Base-by-base conservation (phyloP, 345 rosid species). In the Eucalyptus regnans region DNA sequence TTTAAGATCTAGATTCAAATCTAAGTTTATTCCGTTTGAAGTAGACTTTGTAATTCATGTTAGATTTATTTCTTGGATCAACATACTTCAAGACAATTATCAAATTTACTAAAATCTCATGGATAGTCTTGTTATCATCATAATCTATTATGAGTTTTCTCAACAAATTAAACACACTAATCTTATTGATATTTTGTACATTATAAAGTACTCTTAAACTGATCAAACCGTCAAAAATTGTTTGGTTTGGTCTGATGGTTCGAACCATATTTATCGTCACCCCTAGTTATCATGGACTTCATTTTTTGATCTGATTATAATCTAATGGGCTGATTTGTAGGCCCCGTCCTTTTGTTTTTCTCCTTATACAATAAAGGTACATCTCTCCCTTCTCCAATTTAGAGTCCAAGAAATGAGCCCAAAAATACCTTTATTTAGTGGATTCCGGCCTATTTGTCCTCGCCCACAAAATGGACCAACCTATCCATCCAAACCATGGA, bases 21-120 rank as follows among this genome's bases (percentile, higher is more conserved):
- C 0, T 18, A 0, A 18, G 56, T 3, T 52, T 52, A 52, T 52
- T 51, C 0, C 2, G 2, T 51, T 2, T 51, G 0, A 7, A 51
- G 22, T 7, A 51, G 56, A 51, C 56, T 51, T 52, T 52, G 2
- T 52, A 52, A 18, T 52, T 52, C 9, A 0, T 52, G 56, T 52
- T 52, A 52, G 4, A 52, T 18, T 3, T 52, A 52, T 52, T 52
- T 7, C 2, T 0, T 7, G 2, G 56, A 52, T 52, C 56, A 52
- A 52, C 23, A 18, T 52, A 7, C 23, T 52, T 52, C 56, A 17
- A 52, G 56, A 52, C 9, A 52, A 18, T 52, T 52, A 0, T 18
- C 23, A 52, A 52, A 52, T 52, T 52, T 52, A 52, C 22, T 52
- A 52, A 52, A 56, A 20, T 56, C 62, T 56, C 62, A 56, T 22